These are phyloP conservation scores for Aphanomyces astaci DNA, from an alignment of 352 stramenopile genomes.

Conservation along the genomic window DNA sequence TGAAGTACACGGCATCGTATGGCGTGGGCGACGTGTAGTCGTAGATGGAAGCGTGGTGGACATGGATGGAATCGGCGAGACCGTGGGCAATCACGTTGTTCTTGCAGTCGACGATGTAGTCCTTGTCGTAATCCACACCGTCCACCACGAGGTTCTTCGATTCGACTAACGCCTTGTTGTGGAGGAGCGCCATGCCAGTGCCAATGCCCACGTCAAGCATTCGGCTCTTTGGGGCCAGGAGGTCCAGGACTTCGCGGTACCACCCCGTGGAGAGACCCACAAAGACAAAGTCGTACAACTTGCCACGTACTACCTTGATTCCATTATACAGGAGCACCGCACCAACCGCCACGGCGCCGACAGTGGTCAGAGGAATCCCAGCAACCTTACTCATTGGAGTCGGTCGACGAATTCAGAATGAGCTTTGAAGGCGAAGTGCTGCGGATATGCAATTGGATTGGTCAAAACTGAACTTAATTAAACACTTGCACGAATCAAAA, in stretches of 20 bases:
- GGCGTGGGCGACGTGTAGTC: slow-evolving; percentile 44
- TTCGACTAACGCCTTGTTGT: slow-evolving; percentile 54
- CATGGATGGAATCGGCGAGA: slow-evolving; percentile 42
- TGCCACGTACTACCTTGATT: slow-evolving; percentile 50
- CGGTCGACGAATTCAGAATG: neutral
- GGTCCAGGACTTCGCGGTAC: slow-evolving; percentile 77
- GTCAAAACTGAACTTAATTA: too few relatives aligned
- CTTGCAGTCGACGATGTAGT: slow-evolving; percentile 76
- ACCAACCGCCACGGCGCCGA: slow-evolving; percentile 23
- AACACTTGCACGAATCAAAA: too few relatives aligned
- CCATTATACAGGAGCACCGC: slow-evolving; percentile 39
- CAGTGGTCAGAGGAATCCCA: neutral
- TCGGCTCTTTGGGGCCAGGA: slow-evolving; percentile 40
- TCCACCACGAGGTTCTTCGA: slow-evolving; percentile 67
- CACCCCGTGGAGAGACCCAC: slow-evolving; percentile 82
- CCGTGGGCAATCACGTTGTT: slow-evolving; percentile 34
- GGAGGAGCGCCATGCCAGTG: slow-evolving; percentile 61
- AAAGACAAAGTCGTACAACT: slow-evolving; percentile 86
- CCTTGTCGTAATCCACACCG: slow-evolving; percentile 84
- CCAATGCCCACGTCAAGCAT: slow-evolving; percentile 88
- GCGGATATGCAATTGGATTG: too few relatives aligned
- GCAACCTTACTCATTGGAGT: neutral
- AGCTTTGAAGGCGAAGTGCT: neutral
- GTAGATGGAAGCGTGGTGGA: slow-evolving; percentile 77
- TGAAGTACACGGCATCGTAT: slow-evolving; percentile 90